Evolutionary conservation across 192 early-diverging fungal species (phyloP).

Genomic region (Coemansia guatemalensis): DNA sequence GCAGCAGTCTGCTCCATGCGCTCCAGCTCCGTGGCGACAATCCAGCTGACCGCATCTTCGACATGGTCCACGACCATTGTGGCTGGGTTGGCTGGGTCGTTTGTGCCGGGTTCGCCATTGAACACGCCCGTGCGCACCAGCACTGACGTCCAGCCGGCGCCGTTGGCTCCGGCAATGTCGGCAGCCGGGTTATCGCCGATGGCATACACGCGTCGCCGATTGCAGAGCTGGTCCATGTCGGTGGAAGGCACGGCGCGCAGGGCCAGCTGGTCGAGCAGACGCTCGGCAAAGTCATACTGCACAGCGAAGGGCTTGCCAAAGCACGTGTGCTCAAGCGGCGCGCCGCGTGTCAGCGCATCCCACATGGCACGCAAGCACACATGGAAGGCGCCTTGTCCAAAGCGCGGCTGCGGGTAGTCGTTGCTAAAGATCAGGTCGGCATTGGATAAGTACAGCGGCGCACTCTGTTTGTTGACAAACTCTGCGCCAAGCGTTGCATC

Average conservation of each 20-base stretch:
- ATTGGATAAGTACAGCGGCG: slow-evolving; percentile 82
- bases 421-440: slow-evolving; percentile 79
- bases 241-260: slow-evolving; percentile 14
- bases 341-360: slow-evolving; percentile 41
- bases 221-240: slow-evolving; percentile 6
- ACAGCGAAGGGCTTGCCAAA: slow-evolving; percentile 80
- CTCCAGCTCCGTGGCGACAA: slow-evolving; percentile 30
- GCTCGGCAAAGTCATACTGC: slow-evolving; percentile 75
- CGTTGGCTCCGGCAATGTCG: slow-evolving; percentile 76
- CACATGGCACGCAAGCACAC: slow-evolving; percentile 70
- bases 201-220: slow-evolving; percentile 51
- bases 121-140: slow-evolving; percentile 75
- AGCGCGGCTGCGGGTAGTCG: slow-evolving; percentile 73
- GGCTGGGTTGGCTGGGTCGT: slow-evolving; percentile 59
- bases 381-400: slow-evolving; percentile 83
- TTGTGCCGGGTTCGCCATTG: slow-evolving; percentile 47
- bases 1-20: slow-evolving; percentile 2
- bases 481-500: slow-evolving; percentile 60
- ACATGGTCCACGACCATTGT: slow-evolving; percentile 62
- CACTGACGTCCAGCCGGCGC: slow-evolving; percentile 69
- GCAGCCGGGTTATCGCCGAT: slow-evolving; percentile 70
- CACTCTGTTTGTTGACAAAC: slow-evolving; percentile 52
- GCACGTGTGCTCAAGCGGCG: slow-evolving; percentile 60
- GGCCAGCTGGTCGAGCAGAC: slow-evolving; percentile 45
- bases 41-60: slow-evolving; percentile 61